A percentile compares a stretch with the other conserved stretches of the same genome.
Evolutionary conservation across 129 eudicot genomes (phyloP).

Genomic region (Chrysanthemum lavandulifolium): DNA sequence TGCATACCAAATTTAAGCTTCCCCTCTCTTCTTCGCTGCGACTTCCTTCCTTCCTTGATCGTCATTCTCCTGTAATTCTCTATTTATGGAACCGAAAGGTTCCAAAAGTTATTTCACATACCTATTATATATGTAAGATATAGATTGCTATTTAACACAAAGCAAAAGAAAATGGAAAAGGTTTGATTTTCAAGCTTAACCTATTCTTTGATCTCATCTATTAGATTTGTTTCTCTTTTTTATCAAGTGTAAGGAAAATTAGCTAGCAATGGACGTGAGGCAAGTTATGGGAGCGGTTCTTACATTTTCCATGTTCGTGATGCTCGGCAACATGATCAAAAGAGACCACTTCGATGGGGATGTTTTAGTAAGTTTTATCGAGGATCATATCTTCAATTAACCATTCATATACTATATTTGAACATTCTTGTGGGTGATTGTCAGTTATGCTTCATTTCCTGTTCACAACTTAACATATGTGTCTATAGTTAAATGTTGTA

Average conservation of each 20-base stretch:
- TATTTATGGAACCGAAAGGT: conserved; percentile 12
- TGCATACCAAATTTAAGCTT: conserved; percentile 36
- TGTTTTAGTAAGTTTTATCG: conserved; percentile 25
- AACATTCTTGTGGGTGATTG: background rate
- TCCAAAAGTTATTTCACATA: conserved; percentile 20
- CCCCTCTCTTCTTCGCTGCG: conserved; percentile 25
- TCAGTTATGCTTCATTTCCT: no score
- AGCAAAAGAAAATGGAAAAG: conserved; percentile 8
- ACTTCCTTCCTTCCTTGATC: conserved; percentile 17
- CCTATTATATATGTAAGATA: conserved; percentile 18
- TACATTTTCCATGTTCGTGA: conserved; percentile 58
- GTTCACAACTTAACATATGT: background rate
- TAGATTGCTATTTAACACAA: conserved; percentile 6
- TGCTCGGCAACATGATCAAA: conserved; percentile 66
- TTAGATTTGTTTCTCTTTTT: conserved; percentile 24
- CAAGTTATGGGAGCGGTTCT: conserved; percentile 61
- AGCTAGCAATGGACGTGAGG: conserved; percentile 38
- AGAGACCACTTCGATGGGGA: conserved; percentile 49
- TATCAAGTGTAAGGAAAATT: conserved; percentile 8
- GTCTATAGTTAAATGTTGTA: background rate
- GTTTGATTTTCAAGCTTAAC: background rate
- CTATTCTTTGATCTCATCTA: conserved; percentile 16
- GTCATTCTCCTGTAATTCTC: conserved; percentile 22
- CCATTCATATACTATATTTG: background rate
- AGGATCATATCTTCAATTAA: conserved; percentile 6